Percentiles rank a stretch among this genome's conserved stretches.
Conservation (phyloP, 345 rosid species). For the Anacardium occidentale region DNA sequence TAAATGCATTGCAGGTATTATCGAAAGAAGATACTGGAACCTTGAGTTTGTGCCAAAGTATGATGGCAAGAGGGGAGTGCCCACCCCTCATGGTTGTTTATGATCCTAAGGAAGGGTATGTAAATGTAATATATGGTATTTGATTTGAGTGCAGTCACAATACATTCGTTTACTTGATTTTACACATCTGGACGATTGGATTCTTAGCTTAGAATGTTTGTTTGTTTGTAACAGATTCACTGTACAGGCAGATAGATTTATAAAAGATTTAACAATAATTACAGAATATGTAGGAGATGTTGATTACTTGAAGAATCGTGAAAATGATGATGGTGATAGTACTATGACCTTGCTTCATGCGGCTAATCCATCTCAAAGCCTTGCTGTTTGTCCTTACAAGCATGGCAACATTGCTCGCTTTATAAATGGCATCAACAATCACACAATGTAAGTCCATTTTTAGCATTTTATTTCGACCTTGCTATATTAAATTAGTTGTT, state of each 20-base stretch:
- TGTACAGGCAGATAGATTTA: constrained; percentile 76
- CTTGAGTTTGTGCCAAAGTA: constrained; percentile 69
- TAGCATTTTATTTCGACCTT: background rate
- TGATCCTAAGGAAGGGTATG: constrained; percentile 86
- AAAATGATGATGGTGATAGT: constrained; percentile 89
- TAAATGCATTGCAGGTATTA: constrained; percentile 48
- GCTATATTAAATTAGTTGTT: background rate
- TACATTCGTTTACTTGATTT: background rate
- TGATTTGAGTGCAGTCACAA: no score
- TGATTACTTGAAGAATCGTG: constrained; percentile 74
- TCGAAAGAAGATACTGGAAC: constrained; percentile 72
- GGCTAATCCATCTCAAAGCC: constrained; percentile 57
- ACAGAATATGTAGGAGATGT: constrained; percentile 94
- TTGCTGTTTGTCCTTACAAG: constrained; percentile 87
- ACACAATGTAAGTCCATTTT: constrained; percentile 62
- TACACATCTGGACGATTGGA: constrained; percentile 2
- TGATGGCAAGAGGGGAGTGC: constrained; percentile 81
- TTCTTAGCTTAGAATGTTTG: constrained; percentile 1
- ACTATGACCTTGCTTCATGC: constrained; percentile 89
- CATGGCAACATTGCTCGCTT: constrained; percentile 80
- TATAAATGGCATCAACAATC: constrained; percentile 92
- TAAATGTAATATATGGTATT: background rate
- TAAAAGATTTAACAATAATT: constrained; percentile 80
- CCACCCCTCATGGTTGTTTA: constrained; percentile 82
- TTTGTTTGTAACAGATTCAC: constrained; percentile 58